Evolutionary conservation across 1,284 basidiomycete species (phyloP).

Genomic region (Coniferiporia sulphurascens): DNA sequence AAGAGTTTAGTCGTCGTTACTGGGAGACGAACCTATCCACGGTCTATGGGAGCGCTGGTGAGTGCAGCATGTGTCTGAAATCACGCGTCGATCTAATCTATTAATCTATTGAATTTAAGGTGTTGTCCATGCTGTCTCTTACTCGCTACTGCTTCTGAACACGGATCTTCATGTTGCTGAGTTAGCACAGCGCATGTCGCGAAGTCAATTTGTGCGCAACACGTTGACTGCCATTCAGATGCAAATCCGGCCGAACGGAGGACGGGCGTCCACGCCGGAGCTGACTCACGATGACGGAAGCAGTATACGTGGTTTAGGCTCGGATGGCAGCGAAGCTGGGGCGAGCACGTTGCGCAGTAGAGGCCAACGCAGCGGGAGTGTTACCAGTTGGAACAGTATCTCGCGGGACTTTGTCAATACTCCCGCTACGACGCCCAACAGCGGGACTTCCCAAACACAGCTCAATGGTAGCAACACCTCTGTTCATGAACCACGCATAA

Average conservation of each 20-base stretch:
- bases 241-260: slow-evolving; percentile 51
- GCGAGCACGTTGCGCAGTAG: slow-evolving; percentile 43
- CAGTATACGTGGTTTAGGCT: slow-evolving; percentile 46
- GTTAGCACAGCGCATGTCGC: slow-evolving; percentile 84
- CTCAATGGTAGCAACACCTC: slow-evolving; percentile 22
- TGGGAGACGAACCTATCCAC: slow-evolving; percentile 85
- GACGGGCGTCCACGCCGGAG: slow-evolving; percentile 52
- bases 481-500: slow-evolving; percentile 25
- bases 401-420: slow-evolving; percentile 46
- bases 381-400: slow-evolving; percentile 78
- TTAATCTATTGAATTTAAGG: slow-evolving; percentile 39
- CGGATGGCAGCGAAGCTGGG: slow-evolving; percentile 39
- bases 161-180: slow-evolving; percentile 97
- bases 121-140: slow-evolving; percentile 89
- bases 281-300: slow-evolving; percentile 63
- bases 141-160: slow-evolving; percentile 91
- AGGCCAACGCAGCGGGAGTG: slow-evolving; percentile 74
- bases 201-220: slow-evolving; percentile 90
- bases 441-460: slow-evolving; percentile 17
- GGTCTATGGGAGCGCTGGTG: slow-evolving; percentile 79
- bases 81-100: slow-evolving; percentile 15
- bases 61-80: slow-evolving; percentile 28
- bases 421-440: slow-evolving; percentile 15
- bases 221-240: slow-evolving; percentile 82
- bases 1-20: slow-evolving; percentile 85